phyloP scores from a whole-genome alignment of 129 eudicot genomes.

The Saposhnikovia divaricata region DNA sequence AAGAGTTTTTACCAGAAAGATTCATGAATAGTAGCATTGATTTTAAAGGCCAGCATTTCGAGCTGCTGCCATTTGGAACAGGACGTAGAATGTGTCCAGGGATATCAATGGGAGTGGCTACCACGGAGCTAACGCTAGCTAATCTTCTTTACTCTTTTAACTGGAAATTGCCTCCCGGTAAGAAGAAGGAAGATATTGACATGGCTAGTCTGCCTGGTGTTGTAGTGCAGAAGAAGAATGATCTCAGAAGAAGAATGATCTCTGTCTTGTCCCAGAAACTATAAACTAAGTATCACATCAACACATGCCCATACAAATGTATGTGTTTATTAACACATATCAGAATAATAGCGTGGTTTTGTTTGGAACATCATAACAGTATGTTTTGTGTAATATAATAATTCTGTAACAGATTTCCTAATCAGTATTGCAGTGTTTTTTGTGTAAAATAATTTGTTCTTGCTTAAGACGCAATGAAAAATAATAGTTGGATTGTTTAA shows the following conservation, averaged over 20 bases:
- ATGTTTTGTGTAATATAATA: too few species aligned
- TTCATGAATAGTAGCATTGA: not conserved
- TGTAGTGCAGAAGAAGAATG: slow-evolving; percentile 12
- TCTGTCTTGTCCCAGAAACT: not conserved
- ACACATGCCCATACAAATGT: too few species aligned
- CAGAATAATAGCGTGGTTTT: too few species aligned
- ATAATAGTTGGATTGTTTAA: too few species aligned
- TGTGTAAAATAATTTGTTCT: too few species aligned
- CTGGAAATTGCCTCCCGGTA: slow-evolving; percentile 10
- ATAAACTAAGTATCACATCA: not conserved
- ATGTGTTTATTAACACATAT: too few species aligned
- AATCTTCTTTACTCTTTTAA: slow-evolving; percentile 11
- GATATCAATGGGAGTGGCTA: slow-evolving; percentile 5
- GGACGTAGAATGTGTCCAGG: slow-evolving; percentile 7
- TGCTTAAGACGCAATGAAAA: too few species aligned
- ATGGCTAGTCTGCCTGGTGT: not conserved
- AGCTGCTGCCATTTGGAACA: slow-evolving; percentile 6
- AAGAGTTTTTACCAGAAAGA: slow-evolving; percentile 5
- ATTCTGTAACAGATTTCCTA: too few species aligned
- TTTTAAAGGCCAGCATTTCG: not conserved
- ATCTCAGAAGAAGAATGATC: slow-evolving; percentile 10
- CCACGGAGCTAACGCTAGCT: slow-evolving; percentile 9
- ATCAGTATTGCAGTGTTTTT: too few species aligned
- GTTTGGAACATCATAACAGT: too few species aligned
- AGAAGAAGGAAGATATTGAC: not conserved